Conservation (phyloP, 768 basidiomycete genomes). For the Dioszegia crocea region DNA sequence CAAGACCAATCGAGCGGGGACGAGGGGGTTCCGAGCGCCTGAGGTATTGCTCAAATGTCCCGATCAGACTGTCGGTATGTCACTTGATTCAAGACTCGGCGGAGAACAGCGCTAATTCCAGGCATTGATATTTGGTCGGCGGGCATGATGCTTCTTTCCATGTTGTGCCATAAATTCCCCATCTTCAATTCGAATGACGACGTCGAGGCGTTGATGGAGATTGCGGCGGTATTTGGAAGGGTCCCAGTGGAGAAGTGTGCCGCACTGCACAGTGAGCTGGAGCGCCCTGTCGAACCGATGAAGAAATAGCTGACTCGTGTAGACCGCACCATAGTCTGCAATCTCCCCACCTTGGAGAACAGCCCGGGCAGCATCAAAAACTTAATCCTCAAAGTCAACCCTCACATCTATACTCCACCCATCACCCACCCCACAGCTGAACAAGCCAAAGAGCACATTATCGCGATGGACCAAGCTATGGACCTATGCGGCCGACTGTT, state of each 20-base stretch:
- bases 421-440: slow-evolving; percentile 55
- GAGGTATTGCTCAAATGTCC: slow-evolving; percentile 93
- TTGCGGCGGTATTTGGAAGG: slow-evolving; percentile 78
- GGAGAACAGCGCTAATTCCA: slow-evolving; percentile 53
- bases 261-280: slow-evolving; percentile 73
- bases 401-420: slow-evolving; percentile 54
- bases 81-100: too few species aligned
- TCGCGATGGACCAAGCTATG: slow-evolving; percentile 64
- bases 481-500: slow-evolving; percentile 71
- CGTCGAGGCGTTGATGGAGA: slow-evolving; percentile 91
- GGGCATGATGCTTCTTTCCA: slow-evolving; percentile 86
- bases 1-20: slow-evolving; percentile 94
- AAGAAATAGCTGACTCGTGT: background rate
- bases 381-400: slow-evolving; percentile 75
- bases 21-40: slow-evolving; percentile 92
- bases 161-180: slow-evolving; percentile 87
- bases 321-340: slow-evolving; percentile 90
- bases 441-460: slow-evolving; percentile 53
- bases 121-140: slow-evolving; percentile 97
- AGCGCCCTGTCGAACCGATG: background rate
- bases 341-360: slow-evolving; percentile 70
- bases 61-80: slow-evolving; percentile 82
- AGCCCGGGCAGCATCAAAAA: slow-evolving; percentile 67
- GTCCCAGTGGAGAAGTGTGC: slow-evolving; percentile 78
- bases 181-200: slow-evolving; percentile 91